These are phyloP conservation scores for Cyamopsis tetragonoloba DNA, from an alignment of 306 rosid genomes.

Conservation along the genomic window DNA sequence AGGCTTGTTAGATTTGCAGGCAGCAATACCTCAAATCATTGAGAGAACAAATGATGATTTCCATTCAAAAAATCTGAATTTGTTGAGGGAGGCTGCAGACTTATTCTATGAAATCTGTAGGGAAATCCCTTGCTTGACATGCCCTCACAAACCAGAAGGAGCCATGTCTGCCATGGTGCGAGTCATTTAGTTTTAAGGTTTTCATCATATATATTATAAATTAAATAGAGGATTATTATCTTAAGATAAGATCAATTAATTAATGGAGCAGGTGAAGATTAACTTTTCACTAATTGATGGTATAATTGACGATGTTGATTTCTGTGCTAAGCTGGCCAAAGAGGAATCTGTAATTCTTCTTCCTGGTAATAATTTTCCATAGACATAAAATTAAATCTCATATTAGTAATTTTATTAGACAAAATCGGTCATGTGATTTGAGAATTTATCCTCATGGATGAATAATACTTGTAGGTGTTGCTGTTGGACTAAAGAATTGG, in stretches of 20 bases:
- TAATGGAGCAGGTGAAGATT: slow-evolving; percentile 49
- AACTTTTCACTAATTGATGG: slow-evolving; percentile 41
- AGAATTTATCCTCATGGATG: slow-evolving; percentile 1
- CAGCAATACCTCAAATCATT: slow-evolving; percentile 57
- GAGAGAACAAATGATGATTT: slow-evolving; percentile 40
- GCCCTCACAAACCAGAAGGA: slow-evolving; percentile 69
- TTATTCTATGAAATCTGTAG: slow-evolving; percentile 36
- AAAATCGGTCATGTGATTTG: neutral
- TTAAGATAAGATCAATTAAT: neutral
- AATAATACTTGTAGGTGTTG: slow-evolving; percentile 41
- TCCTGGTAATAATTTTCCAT: slow-evolving; percentile 42
- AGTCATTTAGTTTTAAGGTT: neutral
- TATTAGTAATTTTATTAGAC: neutral
- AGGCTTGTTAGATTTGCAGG: slow-evolving; percentile 34
- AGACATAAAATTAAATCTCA: neutral
- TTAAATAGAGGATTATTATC: too few relatives aligned
- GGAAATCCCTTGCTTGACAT: slow-evolving; percentile 58
- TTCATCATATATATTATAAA: too few relatives aligned
- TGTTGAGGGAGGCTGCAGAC: slow-evolving; percentile 46
- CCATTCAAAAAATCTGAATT: slow-evolving; percentile 29
- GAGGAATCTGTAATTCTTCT: slow-evolving; percentile 62
- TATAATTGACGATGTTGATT: slow-evolving; percentile 58
- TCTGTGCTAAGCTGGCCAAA: slow-evolving; percentile 50
- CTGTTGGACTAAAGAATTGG: slow-evolving; percentile 62
- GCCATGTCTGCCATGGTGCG: slow-evolving; percentile 61